Percentiles rank a stretch among this genome's conserved stretches.
Evolutionary conservation across 306 rosid genomes (phyloP).

Genomic region (Dicorynia guianensis): DNA sequence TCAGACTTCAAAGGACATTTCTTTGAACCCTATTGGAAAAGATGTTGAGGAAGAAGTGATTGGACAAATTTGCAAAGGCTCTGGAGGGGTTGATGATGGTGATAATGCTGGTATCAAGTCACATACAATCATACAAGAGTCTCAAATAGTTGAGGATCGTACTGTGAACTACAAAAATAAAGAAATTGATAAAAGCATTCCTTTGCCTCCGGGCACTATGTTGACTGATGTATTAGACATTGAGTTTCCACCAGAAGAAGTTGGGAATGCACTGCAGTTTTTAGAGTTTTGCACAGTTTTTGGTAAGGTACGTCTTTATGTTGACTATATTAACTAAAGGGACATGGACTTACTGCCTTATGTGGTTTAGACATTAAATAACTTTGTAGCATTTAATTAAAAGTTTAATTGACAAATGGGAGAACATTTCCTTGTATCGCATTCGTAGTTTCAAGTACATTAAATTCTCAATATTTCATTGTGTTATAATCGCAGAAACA

Average conservation of each 20-base stretch:
- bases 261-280: conserved; percentile 81
- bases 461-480: conserved; percentile 9
- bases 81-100: conserved; percentile 20
- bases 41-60: conserved; percentile 21
- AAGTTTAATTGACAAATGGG: neutral
- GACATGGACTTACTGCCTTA: neutral
- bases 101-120: conserved; percentile 33
- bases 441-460: neutral
- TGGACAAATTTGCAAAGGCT: conserved; percentile 17
- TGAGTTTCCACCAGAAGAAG: conserved; percentile 61
- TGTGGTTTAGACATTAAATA: neutral
- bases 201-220: conserved; percentile 60
- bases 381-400: neutral
- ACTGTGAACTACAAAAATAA: conserved; percentile 4
- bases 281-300: conserved; percentile 76
- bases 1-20: conserved; percentile 20
- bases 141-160: conserved; percentile 30
- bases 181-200: conserved; percentile 34
- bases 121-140: conserved; percentile 17
- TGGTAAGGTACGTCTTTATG: conserved; percentile 63
- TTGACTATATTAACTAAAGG: neutral
- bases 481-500: conserved; percentile 11
- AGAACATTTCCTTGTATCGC: too few species aligned
- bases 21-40: conserved; percentile 11
- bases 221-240: conserved; percentile 56